Evolutionary conservation across 805 yeast genomes (phyloP), one percentile per base, ranked within the genome.

Genomic region (Grigorovia transvaalensis): DNA sequence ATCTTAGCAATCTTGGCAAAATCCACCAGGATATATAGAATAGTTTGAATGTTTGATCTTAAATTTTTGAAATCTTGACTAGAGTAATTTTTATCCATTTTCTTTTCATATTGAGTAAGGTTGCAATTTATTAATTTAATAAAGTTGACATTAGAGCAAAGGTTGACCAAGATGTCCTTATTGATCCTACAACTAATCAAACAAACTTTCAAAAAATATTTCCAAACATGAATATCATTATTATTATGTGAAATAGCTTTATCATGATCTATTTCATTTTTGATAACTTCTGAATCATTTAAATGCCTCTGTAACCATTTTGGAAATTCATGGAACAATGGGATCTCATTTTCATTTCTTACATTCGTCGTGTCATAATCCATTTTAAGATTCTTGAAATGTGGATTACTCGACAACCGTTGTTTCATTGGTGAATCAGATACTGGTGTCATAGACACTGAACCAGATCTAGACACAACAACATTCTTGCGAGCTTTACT

Each of bases 161-260:
- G 13, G 50, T 50, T 8, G 53, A 47, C 12, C 61, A 44, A 8
- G 57, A 51, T 1, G 46, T 41, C 42, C 41, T 53, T 54, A 52
- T 63, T 57, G 41, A 60, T 47, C 23, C 60, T 62, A 4, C 59
- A 52, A 2, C 60, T 47, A 43, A 60, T 62, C 45, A 53, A 60
- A 42, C 66, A 59, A 20, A 63, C 60, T 33, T 56, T 60, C n/a
- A 63, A 55, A 42, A 62, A 65, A 49, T 65, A 65, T 47, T 64
- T 65, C 61, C 67, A 59, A n/a, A 58, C 50, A 49, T 59, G 61
- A 27, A 57, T 49, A 50, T 58, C 58, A 33, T 55, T 54, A 23
- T 48, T 51, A 11, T 48, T 48, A 18, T 48, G 12, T 27, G 38
- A 23, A 23, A 33, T 33, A 13, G 15, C 38, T 2, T 38, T n/a